Base-by-base conservation (phyloP, 192 early-diverging fungal species). In the Coemansia sp. region DNA sequence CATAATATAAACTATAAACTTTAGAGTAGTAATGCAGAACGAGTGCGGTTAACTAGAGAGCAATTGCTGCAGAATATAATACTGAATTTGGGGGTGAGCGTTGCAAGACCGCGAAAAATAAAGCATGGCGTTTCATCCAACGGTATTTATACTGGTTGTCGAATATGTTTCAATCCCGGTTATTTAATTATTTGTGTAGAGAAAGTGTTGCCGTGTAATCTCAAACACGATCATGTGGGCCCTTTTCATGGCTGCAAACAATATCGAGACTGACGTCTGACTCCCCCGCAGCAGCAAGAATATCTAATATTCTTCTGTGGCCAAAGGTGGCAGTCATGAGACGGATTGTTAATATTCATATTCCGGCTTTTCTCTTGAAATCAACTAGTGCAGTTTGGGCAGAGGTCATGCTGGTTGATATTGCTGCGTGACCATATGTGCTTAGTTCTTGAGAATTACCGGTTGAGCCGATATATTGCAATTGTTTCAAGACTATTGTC, bases 1-100 rank as follows among this genome's bases (percentile, higher is more conserved):
- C 72, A 74, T 74, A 43, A 16, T 43, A 31, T 6, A 31, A 31
- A 31, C 29, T 31, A 31, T 31, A 31, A 31, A 31, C 6, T 31
- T 31, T 27, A 27, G 29, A 31, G 29, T 7, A 31, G 29, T 31
- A 31, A 31, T 31, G 6, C 29, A 31, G 29, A 31, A 31, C 29
- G 29, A 31, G 29, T 31, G 29, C 29, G 6, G 29, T 0, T 31
- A 7, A 31, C 29, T 31, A 31, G 29, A 31, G 29, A 27, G 27
- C 29, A 31, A 31, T 31, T 31, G 29, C 6, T 31, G 29, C 29
- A 31, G 29, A 31, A 31, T 31, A 31, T 31, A 31, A 31, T 21
- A 7, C 6, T 31, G 29, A 31, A 31, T 31, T 31, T 31, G 29
- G 6, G 6, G 29, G 6, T 7, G 29, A 31, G 29, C 29, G 29